Conservation (phyloP, 2,329 filamentous ascomycete genomes). For the Xylaria sp. region DNA sequence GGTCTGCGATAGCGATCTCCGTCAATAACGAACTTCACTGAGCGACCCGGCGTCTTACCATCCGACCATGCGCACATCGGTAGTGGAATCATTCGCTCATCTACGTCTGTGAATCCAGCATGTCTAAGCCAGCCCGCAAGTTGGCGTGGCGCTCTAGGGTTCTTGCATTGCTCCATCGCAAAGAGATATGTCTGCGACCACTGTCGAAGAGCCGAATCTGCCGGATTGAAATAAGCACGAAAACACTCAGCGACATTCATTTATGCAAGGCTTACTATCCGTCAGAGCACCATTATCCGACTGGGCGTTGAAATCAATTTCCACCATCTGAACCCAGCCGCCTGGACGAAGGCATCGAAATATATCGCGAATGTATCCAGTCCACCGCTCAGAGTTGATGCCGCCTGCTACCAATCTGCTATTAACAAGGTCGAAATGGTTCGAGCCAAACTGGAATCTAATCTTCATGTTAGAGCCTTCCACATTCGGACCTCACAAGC, state of each 20-base stretch:
- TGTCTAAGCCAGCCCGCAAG: conserved; percentile 68
- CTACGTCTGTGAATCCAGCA: conserved; percentile 75
- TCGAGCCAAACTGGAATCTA: conserved; percentile 65
- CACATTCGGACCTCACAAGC: conserved; percentile 15
- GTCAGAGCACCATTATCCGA: conserved; percentile 85
- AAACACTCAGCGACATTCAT: neutral
- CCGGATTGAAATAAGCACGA: conserved; percentile 34
- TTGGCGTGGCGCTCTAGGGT: conserved; percentile 71
- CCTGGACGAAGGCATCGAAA: conserved; percentile 75
- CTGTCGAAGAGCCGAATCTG: conserved; percentile 71
- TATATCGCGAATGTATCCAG: conserved; percentile 80
- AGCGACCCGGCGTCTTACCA: conserved; percentile 58
- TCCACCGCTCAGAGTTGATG: conserved; percentile 79
- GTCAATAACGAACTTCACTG: conserved; percentile 33
- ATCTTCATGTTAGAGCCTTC: conserved; percentile 34
- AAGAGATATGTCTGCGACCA: conserved; percentile 75
- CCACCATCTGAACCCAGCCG: conserved; percentile 91
- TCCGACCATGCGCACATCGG: conserved; percentile 77
- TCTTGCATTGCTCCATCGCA: conserved; percentile 70
- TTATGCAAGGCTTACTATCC: conserved; percentile 58
- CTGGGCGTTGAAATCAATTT: conserved; percentile 86
- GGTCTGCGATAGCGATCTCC: conserved; percentile 53
- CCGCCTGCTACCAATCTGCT: conserved; percentile 78
- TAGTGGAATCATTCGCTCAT: conserved; percentile 70
- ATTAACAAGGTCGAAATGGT: conserved; percentile 85